These are phyloP conservation scores for Lactarius deliciosus DNA, from an alignment of 768 basidiomycete genomes.

Conservation along the genomic window DNA sequence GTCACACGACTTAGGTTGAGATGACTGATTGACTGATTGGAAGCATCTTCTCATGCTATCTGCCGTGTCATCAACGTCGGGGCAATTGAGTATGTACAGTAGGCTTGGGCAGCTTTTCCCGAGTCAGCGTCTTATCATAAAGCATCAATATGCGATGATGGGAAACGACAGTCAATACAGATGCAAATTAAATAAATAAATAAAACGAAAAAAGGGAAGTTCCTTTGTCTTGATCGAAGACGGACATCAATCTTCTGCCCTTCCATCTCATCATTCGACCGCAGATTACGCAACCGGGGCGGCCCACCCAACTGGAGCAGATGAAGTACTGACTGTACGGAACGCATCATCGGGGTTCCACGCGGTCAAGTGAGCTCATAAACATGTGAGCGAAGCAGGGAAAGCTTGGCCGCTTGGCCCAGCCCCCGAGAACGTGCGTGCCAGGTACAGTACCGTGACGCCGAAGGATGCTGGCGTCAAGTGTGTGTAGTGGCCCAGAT, in stretches of 20 bases:
- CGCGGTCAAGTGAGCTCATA: neutral
- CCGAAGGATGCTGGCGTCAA: neutral
- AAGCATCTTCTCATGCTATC: neutral
- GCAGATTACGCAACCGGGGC: neutral
- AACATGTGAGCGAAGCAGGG: neutral
- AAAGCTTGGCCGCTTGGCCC: too few relatives aligned
- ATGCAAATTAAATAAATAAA: too few relatives aligned
- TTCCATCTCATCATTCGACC: neutral
- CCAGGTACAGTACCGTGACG: neutral
- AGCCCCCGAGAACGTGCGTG: neutral
- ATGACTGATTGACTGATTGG: neutral
- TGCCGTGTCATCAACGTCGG: neutral
- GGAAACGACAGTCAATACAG: too few relatives aligned
- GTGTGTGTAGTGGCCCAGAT: too few relatives aligned
- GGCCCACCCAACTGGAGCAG: neutral
- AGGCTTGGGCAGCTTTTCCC: too few relatives aligned
- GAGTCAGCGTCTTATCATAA: too few relatives aligned
- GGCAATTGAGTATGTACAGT: too few relatives aligned
- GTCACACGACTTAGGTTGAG: neutral
- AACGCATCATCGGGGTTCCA: neutral
- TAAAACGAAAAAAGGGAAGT: too few relatives aligned
- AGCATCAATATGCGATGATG: too few relatives aligned
- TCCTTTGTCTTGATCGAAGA: too few relatives aligned
- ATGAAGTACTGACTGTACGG: neutral
- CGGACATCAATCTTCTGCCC: neutral